A percentile compares a stretch with the other conserved stretches of the same genome.
phyloP scores from a whole-genome alignment of 139 green algal species.

The Coelastrella sp. region DNA sequence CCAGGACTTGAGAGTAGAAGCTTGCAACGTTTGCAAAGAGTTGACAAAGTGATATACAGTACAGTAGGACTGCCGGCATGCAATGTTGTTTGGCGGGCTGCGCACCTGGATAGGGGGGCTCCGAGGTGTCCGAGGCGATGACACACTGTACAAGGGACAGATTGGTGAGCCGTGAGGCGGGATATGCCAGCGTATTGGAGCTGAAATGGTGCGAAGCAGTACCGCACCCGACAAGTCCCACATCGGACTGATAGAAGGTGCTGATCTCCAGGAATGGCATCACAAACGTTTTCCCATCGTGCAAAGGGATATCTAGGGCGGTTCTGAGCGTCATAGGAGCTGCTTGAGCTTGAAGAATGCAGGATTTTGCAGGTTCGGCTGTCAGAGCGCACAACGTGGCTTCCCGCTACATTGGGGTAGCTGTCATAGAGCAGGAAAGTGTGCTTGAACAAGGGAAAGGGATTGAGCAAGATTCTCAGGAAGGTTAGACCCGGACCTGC shows the following conservation, averaged over 20 bases:
- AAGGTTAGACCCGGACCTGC: too few species aligned
- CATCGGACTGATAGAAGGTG: conserved; percentile 33
- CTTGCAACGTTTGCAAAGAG: too few species aligned
- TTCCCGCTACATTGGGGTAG: too few species aligned
- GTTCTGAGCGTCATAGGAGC: background rate
- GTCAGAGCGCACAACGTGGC: too few species aligned
- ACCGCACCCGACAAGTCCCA: conserved; percentile 41
- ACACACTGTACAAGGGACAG: background rate
- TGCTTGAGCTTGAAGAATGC: background rate
- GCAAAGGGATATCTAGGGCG: conserved; percentile 20
- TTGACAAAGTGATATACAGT: too few species aligned
- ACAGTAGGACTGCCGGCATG: too few species aligned
- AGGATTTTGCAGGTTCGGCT: background rate
- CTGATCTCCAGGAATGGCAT: conserved; percentile 35
- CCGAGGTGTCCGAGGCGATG: background rate
- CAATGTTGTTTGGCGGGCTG: background rate
- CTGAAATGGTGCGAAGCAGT: background rate
- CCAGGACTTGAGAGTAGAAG: too few species aligned
- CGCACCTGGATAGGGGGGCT: conserved; percentile 23
- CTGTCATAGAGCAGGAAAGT: too few species aligned
- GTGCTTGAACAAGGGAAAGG: too few species aligned
- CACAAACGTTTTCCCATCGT: background rate
- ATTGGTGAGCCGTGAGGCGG: background rate
- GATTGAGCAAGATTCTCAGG: too few species aligned
- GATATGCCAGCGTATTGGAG: background rate